phyloP scores from a whole-genome alignment of 2,329 filamentous ascomycete genomes.

The Aspergillus fumigatiaffinis region DNA sequence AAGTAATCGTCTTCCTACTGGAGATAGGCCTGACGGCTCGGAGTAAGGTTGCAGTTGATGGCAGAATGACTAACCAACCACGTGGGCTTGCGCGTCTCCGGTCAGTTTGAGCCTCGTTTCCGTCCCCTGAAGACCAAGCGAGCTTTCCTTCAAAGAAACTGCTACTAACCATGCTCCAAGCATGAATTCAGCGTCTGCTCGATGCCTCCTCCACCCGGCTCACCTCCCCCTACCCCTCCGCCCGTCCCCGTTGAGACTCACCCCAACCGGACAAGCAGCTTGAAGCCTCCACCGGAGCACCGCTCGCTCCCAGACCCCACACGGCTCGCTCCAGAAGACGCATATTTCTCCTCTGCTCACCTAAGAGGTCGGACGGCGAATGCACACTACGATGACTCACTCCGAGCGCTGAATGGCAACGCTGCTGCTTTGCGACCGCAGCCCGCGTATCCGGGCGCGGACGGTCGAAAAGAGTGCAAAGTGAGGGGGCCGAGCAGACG shows the following conservation, averaged over 20 bases:
- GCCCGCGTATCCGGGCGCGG: slow-evolving; percentile 36
- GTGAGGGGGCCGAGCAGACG: slow-evolving; percentile 60
- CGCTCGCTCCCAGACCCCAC: slow-evolving; percentile 55
- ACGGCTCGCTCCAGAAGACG: slow-evolving; percentile 79
- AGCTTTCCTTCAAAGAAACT: neutral
- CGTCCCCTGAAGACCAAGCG: neutral
- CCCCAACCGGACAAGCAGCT: slow-evolving; percentile 37
- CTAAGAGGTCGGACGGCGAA: slow-evolving; percentile 48
- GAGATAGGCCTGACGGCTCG: neutral
- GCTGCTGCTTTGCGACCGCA: slow-evolving; percentile 41
- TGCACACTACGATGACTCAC: slow-evolving; percentile 34
- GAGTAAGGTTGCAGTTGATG: no score
- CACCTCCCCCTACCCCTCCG: slow-evolving; percentile 38
- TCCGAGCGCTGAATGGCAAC: slow-evolving; percentile 35
- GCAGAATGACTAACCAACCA: neutral
- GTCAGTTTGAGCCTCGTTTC: neutral
- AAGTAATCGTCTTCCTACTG: neutral
- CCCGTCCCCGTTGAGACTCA: slow-evolving; percentile 46
- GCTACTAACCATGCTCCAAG: slow-evolving; percentile 24
- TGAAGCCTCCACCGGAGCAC: slow-evolving; percentile 33
- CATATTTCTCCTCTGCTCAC: slow-evolving; percentile 63
- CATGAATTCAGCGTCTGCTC: slow-evolving; percentile 26
- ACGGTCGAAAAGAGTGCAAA: slow-evolving; percentile 45
- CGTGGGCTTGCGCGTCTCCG: neutral
- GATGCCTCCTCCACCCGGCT: slow-evolving; percentile 31